Base-by-base conservation (phyloP, 345 rosid genomes). In the Camelina hispida region DNA sequence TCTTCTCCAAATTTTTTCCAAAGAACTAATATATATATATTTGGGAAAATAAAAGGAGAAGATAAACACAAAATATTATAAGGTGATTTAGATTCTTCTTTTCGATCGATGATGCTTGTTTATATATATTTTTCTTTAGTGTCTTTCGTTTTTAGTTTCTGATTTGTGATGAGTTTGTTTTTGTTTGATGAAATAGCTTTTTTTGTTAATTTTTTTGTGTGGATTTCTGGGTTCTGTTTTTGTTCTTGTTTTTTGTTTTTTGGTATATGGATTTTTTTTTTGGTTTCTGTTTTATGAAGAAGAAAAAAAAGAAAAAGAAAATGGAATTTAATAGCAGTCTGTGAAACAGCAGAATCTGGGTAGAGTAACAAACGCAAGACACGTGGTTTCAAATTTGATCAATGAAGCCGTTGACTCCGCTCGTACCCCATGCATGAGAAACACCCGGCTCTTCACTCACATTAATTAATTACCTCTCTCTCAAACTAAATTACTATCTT, bases 401-500 rank as follows among this genome's bases (percentile, higher is more conserved):
- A 6, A 62, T 14, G 60, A 63, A 77, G 16, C 66, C 76, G 66
- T 77, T 64, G 80, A 77, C 80, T 70, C 61, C 51, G 76, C 73
- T 78, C 77, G 14, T 22, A 66, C 65, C 72, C 68, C 68, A 77
- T 71, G 76, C 77, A 71, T 71, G 81, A 77, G 76, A 64, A 77
- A 71, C 77, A 77, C 34, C 52, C 81, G 77, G 68, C 81, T 65
- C 76, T 65, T 71, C 81, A 32, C 69, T 62, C 66, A 22, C 68
- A n/a, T n/a, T n/a, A 6, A 2, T 59, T 61, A 43, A 47, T n/a
- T 25, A 16, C 43, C 65, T 43, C 43, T 42, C 34, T n/a, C 14
- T 40, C 14, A 40, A 40, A 40, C n/a, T 35, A 35, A 28, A 28
- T 35, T 47, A 48, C 53, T 17, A 20, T 18, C 55, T 51, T n/a